Evolutionary conservation across 1,139 yeast species (phyloP).

Genomic region (Debaryomycetaceae sp.): DNA sequence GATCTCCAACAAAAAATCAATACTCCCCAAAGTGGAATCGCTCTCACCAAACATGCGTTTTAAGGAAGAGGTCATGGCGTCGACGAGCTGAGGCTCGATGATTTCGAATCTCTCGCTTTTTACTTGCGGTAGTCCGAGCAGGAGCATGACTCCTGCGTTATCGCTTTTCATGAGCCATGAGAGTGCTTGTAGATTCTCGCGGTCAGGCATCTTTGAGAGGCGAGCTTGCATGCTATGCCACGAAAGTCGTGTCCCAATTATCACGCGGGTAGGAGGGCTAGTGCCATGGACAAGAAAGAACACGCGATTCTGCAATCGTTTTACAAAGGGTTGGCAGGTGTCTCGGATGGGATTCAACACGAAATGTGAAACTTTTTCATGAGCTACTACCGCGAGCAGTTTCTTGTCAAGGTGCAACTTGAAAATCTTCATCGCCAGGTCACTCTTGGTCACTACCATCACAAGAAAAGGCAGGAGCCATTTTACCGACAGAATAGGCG

Average conservation of each 20-base stretch:
- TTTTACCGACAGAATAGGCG: constrained; percentile 39
- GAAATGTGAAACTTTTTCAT: neutral
- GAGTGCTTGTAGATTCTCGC: too few relatives aligned
- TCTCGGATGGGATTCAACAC: neutral
- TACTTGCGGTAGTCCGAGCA: neutral
- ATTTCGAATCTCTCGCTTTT: too few relatives aligned
- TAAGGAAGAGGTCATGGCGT: too few relatives aligned
- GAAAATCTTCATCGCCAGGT: too few relatives aligned
- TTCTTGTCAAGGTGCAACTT: neutral
- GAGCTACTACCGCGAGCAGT: neutral
- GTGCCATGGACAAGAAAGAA: neutral
- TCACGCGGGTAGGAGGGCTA: too few relatives aligned
- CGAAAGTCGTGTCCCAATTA: neutral
- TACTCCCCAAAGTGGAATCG: too few relatives aligned
- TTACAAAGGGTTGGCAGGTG: neutral
- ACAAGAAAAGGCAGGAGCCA: constrained; percentile 33
- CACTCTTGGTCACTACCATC: neutral
- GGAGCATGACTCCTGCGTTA: neutral
- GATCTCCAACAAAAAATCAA: constrained; percentile 15
- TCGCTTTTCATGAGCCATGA: too few relatives aligned
- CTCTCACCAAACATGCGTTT: too few relatives aligned
- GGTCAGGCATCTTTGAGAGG: too few relatives aligned
- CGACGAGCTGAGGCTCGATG: too few relatives aligned
- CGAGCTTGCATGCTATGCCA: neutral
- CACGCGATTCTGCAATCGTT: neutral